Percentiles rank a stretch among this genome's conserved stretches.
Conservation (phyloP, 495 filamentous ascomycete genomes). For the Hypoxylon fuscum region DNA sequence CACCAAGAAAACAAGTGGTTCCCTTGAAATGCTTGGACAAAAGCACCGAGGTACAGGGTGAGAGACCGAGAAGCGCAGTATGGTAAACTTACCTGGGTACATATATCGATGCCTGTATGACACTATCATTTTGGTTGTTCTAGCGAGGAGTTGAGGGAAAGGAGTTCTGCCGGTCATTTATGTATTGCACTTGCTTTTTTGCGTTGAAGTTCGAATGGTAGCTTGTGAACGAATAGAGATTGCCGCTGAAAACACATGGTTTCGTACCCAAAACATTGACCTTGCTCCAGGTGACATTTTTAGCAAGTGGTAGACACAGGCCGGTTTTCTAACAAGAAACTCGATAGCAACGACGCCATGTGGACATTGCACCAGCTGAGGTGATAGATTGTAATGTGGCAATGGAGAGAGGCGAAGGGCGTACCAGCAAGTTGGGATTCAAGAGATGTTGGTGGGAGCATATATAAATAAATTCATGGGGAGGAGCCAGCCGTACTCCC, state of each 20-base stretch:
- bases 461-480: slow-evolving; percentile 9
- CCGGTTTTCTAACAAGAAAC: too few relatives aligned
- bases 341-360: neutral
- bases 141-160: slow-evolving; percentile 25
- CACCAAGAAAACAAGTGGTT: slow-evolving; percentile 15
- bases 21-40: slow-evolving; percentile 17
- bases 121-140: slow-evolving; percentile 4
- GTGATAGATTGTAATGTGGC: too few relatives aligned
- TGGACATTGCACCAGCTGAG: neutral
- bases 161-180: neutral
- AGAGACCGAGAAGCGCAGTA: slow-evolving; percentile 23
- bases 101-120: slow-evolving; percentile 2
- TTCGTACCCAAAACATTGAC: neutral
- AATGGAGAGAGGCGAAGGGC: neutral
- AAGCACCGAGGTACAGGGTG: neutral
- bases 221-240: neutral
- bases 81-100: slow-evolving; percentile 3
- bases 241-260: neutral
- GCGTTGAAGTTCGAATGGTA: neutral
- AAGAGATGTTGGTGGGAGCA: neutral
- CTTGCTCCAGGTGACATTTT: neutral
- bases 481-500: too few relatives aligned
- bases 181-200: neutral
- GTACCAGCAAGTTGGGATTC: neutral
- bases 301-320: neutral